Conservation (phyloP, 495 filamentous ascomycete genomes). For the Pseudevernia furfuracea region DNA sequence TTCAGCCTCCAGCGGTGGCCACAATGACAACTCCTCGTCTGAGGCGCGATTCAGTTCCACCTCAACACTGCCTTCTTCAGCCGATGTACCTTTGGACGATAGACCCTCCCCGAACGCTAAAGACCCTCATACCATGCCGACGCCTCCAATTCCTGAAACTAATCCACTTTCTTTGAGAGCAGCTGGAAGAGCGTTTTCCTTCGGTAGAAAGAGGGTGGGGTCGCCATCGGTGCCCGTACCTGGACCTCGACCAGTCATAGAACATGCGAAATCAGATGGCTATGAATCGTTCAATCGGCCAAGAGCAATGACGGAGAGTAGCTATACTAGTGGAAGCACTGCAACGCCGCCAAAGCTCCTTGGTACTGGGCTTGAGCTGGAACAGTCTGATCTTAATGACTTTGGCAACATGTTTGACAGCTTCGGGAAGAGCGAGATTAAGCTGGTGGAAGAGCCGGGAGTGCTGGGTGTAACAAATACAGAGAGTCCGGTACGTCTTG, state of each 20-base stretch:
- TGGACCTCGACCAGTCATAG: constrained; percentile 30
- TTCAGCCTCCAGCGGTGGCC: constrained; percentile 48
- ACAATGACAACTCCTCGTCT: constrained; percentile 53
- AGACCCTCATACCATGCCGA: constrained; percentile 46
- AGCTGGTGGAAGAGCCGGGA: constrained; percentile 39
- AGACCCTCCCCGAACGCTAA: constrained; percentile 48
- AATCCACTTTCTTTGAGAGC: constrained; percentile 50
- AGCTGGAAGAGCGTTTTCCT: constrained; percentile 69
- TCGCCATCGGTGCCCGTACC: constrained; percentile 38
- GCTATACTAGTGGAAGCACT: constrained; percentile 47
- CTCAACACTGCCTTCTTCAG: constrained; percentile 65
- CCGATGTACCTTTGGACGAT: constrained; percentile 51
- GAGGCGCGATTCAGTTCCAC: constrained; percentile 61
- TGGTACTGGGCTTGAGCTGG: constrained; percentile 48
- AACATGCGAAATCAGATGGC: constrained; percentile 26
- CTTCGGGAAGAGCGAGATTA: constrained; percentile 50
- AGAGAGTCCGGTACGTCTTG: constrained; percentile 32
- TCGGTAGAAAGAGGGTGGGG: constrained; percentile 49
- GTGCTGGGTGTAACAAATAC: constrained; percentile 29
- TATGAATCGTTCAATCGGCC: constrained; percentile 37
- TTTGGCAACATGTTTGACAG: constrained; percentile 63
- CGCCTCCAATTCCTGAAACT: constrained; percentile 49
- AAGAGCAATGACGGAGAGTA: constrained; percentile 49
- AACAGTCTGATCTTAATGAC: constrained; percentile 47
- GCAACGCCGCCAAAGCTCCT: constrained; percentile 62